Base-by-base conservation (phyloP, 345 rosid species). In the Linum trigynum region DNA sequence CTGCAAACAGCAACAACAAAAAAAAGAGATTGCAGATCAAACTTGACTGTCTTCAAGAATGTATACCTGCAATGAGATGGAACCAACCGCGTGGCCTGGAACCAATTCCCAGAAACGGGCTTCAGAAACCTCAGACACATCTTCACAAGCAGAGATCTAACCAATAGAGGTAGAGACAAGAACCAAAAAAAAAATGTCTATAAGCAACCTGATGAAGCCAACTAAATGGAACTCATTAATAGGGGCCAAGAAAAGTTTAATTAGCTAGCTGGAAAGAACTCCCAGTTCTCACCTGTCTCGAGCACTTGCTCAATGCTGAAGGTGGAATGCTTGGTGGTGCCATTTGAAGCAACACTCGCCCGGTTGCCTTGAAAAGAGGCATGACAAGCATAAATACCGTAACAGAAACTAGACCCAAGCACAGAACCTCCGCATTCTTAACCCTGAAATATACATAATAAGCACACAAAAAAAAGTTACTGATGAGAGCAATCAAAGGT, bases 21-120 rank as follows among this genome's bases (percentile, higher is more conserved):
- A 3, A 8, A 55, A 16, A 67, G 7, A 23, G 38, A 57, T 4
- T 36, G 11, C 5, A 41, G 37, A 60, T 11, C 10, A 55, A 60
- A 45, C 3, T 45, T 7, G 2, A 48, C 11, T 3, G 53, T 48
- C 14, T 48, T 2, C 1, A 15, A 48, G 32, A 48, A 9, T 48
- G 3, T 11, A 36, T 80, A 86, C 97, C 96, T 80, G 87, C 55
- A 94, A 76, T 56, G 85, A 77, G 64, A 94, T 75, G 38, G 96
- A 88, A 61, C 99, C 97, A 64, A 88, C 85, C 64, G 78, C 84
- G 74, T 90, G 97, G 48, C 97, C 96, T 39, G 97, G 99, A 56
- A 90, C 92, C 69, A 86, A 74, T 81, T 90, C 99, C 97, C 99
- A 94, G 69, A 94, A 88, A 61, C 91, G 89, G 63, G 97, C 91